A percentile compares a stretch with the other conserved stretches of the same genome.
These are phyloP conservation scores for Kurtzmaniella quercitrusa DNA, from an alignment of 1,139 yeast species.

Conservation along the genomic window DNA sequence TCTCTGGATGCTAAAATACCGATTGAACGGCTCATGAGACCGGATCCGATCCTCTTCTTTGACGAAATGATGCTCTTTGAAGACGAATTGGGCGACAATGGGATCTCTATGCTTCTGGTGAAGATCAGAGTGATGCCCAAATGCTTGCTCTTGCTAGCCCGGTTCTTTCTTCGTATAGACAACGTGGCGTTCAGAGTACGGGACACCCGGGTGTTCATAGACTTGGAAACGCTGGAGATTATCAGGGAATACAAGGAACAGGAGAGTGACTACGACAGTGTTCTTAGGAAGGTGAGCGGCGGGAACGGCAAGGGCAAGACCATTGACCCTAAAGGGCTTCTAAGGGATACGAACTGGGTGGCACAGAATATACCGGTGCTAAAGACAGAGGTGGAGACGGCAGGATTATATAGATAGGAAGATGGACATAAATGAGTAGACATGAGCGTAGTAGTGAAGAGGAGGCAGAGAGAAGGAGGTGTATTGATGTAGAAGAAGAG, in stretches of 20 bases:
- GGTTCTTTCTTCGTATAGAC: constrained; percentile 86
- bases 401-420: too few species aligned
- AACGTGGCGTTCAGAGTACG: constrained; percentile 78
- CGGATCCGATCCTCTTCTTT: constrained; percentile 83
- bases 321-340: constrained; percentile 67
- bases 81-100: constrained; percentile 96
- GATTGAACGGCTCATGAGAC: constrained; percentile 58
- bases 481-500: too few species aligned
- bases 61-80: constrained; percentile 88
- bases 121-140: constrained; percentile 89
- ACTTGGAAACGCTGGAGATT: constrained; percentile 60
- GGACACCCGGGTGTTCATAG: constrained; percentile 81
- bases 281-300: constrained; percentile 39
- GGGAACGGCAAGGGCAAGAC: constrained; percentile 33
- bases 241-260: constrained; percentile 76
- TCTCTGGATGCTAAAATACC: constrained; percentile 50
- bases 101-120: constrained; percentile 71
- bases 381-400: constrained; percentile 17
- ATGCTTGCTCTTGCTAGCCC: constrained; percentile 64
- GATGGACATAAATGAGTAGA: too few species aligned
- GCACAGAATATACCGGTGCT: constrained; percentile 51
- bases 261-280: constrained; percentile 60
- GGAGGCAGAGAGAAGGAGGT: constrained; percentile 12
- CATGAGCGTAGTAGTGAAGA: too few species aligned
- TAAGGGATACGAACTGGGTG: constrained; percentile 86